Percentiles rank a stretch among this genome's conserved stretches.
Evolutionary conservation across 306 rosid genomes (phyloP).

Genomic region (Abrus precatorius): DNA sequence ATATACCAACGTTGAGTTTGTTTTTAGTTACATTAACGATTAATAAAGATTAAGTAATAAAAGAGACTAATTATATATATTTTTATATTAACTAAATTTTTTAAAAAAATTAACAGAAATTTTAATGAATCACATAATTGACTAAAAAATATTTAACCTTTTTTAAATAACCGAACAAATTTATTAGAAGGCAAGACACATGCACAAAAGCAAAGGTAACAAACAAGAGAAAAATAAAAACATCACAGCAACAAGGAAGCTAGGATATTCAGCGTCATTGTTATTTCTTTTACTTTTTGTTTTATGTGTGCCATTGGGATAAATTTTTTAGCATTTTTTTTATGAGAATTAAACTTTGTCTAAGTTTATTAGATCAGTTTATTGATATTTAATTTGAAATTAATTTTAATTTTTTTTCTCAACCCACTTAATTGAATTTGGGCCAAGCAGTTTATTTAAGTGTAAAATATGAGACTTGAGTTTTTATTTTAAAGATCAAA

Average conservation of each 20-base stretch:
- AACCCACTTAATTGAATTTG: too few species aligned
- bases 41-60: too few species aligned
- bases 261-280: not conserved
- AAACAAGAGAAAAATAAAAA: not conserved
- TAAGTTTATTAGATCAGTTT: not conserved
- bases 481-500: too few species aligned
- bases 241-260: not conserved
- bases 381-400: not conserved
- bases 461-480: too few species aligned
- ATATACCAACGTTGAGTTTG: too few species aligned
- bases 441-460: too few species aligned
- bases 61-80: too few species aligned
- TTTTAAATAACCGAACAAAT: not conserved
- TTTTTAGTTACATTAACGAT: too few species aligned
- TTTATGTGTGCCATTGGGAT: not conserved
- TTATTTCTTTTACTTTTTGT: not conserved
- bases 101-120: too few species aligned
- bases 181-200: not conserved
- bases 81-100: too few species aligned
- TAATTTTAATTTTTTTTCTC: too few species aligned
- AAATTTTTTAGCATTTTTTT: not conserved
- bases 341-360: not conserved
- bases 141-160: not conserved
- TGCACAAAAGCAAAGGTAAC: not conserved
- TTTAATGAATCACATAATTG: too few species aligned